A percentile compares a stretch with the other conserved stretches of the same genome.
Evolutionary conservation across 2,329 filamentous ascomycete species (phyloP).

Genomic region (Diaporthe capsici): DNA sequence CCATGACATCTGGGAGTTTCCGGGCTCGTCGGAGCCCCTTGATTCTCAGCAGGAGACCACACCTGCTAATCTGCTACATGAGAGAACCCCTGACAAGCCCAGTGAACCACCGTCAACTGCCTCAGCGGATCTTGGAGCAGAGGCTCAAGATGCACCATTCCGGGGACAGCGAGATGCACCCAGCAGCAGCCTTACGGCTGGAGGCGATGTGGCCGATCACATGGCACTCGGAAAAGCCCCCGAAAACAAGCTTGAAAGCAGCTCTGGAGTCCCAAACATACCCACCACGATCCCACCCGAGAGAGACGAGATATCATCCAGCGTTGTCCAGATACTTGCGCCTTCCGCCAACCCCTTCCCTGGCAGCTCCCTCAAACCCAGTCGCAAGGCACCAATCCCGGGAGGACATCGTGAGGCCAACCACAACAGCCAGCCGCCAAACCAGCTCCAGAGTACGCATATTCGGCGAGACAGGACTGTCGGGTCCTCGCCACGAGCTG

Average conservation of each 20-base stretch:
- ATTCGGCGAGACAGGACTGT: conserved; percentile 6
- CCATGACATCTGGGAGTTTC: conserved; percentile 50
- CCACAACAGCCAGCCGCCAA: not conserved
- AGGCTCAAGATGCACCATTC: not conserved
- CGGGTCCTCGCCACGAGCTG: conserved; percentile 35
- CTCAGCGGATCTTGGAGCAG: not conserved
- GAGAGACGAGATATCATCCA: conserved; percentile 48
- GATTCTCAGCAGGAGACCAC: not conserved
- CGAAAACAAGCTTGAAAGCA: not conserved
- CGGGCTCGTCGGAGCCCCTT: conserved; percentile 46
- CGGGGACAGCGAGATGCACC: conserved; percentile 2
- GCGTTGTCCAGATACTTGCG: conserved; percentile 46
- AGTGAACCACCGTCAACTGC: not conserved
- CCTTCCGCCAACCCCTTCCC: conserved; percentile 39
- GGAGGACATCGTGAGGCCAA: not conserved
- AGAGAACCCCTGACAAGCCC: not conserved
- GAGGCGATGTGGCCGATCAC: not conserved
- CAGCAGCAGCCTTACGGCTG: not conserved
- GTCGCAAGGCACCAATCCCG: too few relatives aligned
- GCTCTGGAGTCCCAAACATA: not conserved
- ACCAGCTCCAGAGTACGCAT: not conserved
- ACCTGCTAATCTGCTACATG: conserved; percentile 30
- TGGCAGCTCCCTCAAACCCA: conserved; percentile 6
- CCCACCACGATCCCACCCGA: not conserved
- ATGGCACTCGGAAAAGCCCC: not conserved